Evolutionary conservation across 768 basidiomycete species (phyloP), one percentile per base, ranked within the genome.

Genomic region (Rhizopogon vulgaris): DNA sequence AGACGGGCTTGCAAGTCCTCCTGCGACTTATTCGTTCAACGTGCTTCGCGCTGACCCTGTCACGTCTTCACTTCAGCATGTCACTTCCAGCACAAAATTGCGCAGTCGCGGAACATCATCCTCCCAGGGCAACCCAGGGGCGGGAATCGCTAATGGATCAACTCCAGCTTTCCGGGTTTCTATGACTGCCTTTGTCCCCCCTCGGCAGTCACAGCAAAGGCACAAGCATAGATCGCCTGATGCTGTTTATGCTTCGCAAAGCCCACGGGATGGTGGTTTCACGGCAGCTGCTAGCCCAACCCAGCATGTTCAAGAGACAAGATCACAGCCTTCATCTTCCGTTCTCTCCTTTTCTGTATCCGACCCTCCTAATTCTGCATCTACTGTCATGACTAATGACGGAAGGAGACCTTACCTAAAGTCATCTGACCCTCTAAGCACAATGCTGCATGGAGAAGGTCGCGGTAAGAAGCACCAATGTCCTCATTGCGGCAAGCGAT

Each of bases 11-110:
- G 27, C 58, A 3, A 56, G 60, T 18, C 54, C 53, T 4, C 56
- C 62, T 7, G 40, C 52, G 15, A 52, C 34, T 25, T 72, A 68
- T 58, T 73, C 73, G 2, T 78, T 75, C 63, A 72, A 71, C 57
- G 72, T 77, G n/a, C 67, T 75, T 36, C 69, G 73, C 17, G 71
- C 77, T 6, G 70, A 73, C 53, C 74, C 76, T 25, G 39, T 69
- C 49, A 68, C 64, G 3, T 58, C 71, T 3, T 75, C 76, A 9
- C 68, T 76, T 9, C 67, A 77, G 49, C 77, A 76, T 41, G 67
- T 76, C 45, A 63, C 72, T 7, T 73, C 77, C 32, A 73, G 71
- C 58, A 69, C 66, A 18, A 71, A 71, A 6, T 64, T 70, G 17
- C 70, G 68, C 36, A 71, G 66, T 9, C 62, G 70, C 14, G 60